phyloP scores from a whole-genome alignment of 1,284 basidiomycete species.

The Apiotrichum sp. region DNA sequence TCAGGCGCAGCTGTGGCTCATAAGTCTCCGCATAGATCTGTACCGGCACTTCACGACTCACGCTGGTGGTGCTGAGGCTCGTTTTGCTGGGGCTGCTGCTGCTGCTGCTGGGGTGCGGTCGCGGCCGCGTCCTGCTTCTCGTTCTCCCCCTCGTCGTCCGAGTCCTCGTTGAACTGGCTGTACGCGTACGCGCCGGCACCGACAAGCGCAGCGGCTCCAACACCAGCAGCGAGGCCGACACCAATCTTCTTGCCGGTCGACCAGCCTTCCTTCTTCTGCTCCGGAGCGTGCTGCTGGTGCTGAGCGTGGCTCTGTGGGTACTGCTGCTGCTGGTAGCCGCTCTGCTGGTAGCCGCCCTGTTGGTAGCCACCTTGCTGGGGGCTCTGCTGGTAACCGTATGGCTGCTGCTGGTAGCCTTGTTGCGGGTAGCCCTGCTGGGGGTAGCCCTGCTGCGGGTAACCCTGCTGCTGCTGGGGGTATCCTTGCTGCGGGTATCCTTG shows the following conservation, averaged over 20 bases:
- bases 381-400: not conserved
- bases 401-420: not conserved
- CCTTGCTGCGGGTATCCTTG: not conserved
- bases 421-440: not conserved
- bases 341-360: not conserved
- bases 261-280: slow-evolving; percentile 1
- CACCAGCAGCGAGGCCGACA: not conserved
- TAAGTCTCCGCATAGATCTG: not conserved
- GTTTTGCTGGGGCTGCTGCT: not conserved
- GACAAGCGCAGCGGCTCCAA: not conserved
- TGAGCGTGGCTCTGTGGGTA: not conserved
- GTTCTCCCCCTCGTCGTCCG: not conserved
- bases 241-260: slow-evolving; percentile 5
- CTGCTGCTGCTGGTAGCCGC: not conserved
- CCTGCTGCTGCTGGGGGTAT: not conserved
- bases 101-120: not conserved
- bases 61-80: not conserved
- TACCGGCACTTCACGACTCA: not conserved
- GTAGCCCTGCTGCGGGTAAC: not conserved
- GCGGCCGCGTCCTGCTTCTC: not conserved
- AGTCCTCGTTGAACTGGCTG: not conserved
- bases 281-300: not conserved
- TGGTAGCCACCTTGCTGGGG: not conserved
- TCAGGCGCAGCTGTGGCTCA: not conserved
- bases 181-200: not conserved